Conservation (phyloP, 768 basidiomycete genomes). For the Agrocybe praecox region DNA sequence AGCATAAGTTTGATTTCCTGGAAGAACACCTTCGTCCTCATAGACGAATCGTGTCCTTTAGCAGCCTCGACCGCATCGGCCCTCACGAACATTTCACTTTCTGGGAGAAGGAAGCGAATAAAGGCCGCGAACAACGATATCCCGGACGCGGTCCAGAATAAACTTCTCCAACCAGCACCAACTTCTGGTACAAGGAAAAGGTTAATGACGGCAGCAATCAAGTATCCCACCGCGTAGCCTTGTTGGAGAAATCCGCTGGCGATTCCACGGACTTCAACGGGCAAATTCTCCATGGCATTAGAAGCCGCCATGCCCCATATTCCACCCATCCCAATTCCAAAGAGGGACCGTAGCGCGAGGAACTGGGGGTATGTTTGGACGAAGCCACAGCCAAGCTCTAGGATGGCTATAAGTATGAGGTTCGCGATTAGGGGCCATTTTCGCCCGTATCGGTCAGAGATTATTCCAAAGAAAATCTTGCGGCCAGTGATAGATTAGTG, state of each 20-base stretch:
- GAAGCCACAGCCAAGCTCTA: slow-evolving; percentile 84
- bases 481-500: neutral
- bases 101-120: slow-evolving; percentile 70
- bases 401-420: slow-evolving; percentile 65
- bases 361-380: slow-evolving; percentile 77
- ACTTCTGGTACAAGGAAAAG: slow-evolving; percentile 58
- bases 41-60: slow-evolving; percentile 55
- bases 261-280: slow-evolving; percentile 83
- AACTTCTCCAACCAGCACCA: slow-evolving; percentile 60
- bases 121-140: slow-evolving; percentile 70
- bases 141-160: slow-evolving; percentile 85
- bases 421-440: slow-evolving; percentile 92
- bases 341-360: slow-evolving; percentile 79
- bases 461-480: slow-evolving; percentile 73
- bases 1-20: slow-evolving; percentile 77
- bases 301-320: slow-evolving; percentile 88
- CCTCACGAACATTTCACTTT: slow-evolving; percentile 71
- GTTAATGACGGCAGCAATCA: slow-evolving; percentile 84
- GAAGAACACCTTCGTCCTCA: slow-evolving; percentile 74
- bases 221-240: slow-evolving; percentile 85
- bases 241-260: slow-evolving; percentile 86
- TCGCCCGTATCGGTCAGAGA: slow-evolving; percentile 89
- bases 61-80: slow-evolving; percentile 59
- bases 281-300: slow-evolving; percentile 87
- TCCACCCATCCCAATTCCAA: slow-evolving; percentile 88